These are phyloP conservation scores for Scutellaria baicalensis DNA, from an alignment of 257 asterid genomes.

Conservation along the genomic window DNA sequence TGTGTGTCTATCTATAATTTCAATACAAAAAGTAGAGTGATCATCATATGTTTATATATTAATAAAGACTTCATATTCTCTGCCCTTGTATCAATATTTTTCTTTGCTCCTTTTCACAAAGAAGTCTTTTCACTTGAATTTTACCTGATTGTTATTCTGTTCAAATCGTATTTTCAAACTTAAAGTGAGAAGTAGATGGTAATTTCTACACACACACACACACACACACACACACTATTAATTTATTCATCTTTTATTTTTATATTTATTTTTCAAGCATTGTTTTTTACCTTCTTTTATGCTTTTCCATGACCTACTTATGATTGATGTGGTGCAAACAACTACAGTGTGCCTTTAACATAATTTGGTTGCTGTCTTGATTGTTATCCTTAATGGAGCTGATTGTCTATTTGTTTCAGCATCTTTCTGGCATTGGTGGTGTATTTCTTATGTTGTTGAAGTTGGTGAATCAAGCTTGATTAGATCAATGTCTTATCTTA, in stretches of 20 bases:
- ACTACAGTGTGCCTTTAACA: background rate
- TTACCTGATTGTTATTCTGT: background rate
- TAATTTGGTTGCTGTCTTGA: background rate
- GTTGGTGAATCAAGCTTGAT: constrained; percentile 2
- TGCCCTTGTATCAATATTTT: background rate
- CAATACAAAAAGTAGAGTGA: background rate
- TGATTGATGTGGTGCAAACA: background rate
- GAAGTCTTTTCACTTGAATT: background rate
- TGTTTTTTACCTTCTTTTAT: background rate
- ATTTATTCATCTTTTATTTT: background rate
- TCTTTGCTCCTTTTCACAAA: background rate
- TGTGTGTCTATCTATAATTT: constrained; percentile 11
- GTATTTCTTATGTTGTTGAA: constrained; percentile 4
- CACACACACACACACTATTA: too few species aligned
- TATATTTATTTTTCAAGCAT: background rate
- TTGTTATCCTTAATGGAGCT: background rate
- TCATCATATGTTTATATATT: background rate
- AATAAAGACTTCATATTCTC: background rate
- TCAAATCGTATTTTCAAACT: background rate
- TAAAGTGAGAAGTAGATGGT: background rate
- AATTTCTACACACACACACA: background rate
- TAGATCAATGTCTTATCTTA: background rate
- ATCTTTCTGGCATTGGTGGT: background rate
- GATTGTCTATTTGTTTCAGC: background rate
- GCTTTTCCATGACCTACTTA: background rate